Evolutionary conservation across 371 early-diverging fungal species (phyloP).

Genomic region (Nematocida displodere): DNA sequence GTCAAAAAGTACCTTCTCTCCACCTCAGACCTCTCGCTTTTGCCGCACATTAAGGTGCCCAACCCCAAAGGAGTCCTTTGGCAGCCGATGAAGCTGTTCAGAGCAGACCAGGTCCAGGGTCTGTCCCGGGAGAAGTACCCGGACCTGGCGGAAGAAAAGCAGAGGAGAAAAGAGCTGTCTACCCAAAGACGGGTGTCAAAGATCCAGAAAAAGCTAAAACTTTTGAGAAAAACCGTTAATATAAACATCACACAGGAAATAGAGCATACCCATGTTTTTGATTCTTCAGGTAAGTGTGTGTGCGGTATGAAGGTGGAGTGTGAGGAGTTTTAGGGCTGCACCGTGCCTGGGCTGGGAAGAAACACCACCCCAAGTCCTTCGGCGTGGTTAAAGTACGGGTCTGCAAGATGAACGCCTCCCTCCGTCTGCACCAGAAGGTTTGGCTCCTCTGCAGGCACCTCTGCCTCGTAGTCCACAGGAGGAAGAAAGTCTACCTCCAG

Average conservation of each 20-base stretch:
- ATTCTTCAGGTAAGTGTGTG: constrained; percentile 43
- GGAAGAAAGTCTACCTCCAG: constrained; percentile 92
- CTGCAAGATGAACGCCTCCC: not conserved
- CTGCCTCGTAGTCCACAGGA: constrained; percentile 87
- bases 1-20: constrained; percentile 59
- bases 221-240: constrained; percentile 50
- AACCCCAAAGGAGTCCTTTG: constrained; percentile 63
- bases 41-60: constrained; percentile 47
- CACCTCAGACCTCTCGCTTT: constrained; percentile 53
- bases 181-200: constrained; percentile 56
- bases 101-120: constrained; percentile 54
- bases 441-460: constrained; percentile 60
- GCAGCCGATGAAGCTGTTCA: constrained; percentile 63
- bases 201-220: constrained; percentile 51
- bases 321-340: constrained; percentile 55
- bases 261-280: constrained; percentile 49
- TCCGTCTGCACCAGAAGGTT: not conserved
- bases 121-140: constrained; percentile 58
- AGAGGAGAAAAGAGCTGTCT: constrained; percentile 19
- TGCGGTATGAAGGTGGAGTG: constrained; percentile 63
- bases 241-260: constrained; percentile 21
- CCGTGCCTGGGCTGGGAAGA: no score
- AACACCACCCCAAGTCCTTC: constrained; percentile 31
- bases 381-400: constrained; percentile 6
- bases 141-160: constrained; percentile 47